A percentile compares a stretch with the other conserved stretches of the same genome.
Conservation (phyloP, 2,329 filamentous ascomycete genomes). For the Cladosporium sphaerospermum region DNA sequence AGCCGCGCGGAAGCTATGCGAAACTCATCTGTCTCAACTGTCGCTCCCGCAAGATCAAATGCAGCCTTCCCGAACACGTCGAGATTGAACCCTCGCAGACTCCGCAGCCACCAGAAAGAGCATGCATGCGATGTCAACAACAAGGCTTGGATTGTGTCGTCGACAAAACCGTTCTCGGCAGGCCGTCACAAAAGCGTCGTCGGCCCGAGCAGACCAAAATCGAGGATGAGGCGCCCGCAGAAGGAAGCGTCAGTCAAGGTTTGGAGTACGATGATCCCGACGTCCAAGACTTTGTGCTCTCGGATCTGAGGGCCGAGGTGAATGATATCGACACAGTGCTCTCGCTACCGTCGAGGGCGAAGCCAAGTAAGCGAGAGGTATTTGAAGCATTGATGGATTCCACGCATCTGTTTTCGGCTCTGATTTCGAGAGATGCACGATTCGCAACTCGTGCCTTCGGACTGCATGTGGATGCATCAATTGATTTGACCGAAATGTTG, state of each 20-base stretch:
- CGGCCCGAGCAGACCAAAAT: background rate
- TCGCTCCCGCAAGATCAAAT: constrained; percentile 19
- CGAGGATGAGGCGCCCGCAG: background rate
- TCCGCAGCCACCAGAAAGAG: constrained; percentile 11
- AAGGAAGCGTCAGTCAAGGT: background rate
- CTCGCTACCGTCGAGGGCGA: background rate
- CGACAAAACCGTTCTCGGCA: constrained; percentile 16
- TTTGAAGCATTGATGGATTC: constrained; percentile 11
- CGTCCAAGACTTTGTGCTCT: constrained; percentile 13
- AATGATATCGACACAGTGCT: background rate
- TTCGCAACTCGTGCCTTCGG: background rate
- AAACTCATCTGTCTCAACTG: constrained; percentile 18
- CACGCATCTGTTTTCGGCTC: constrained; percentile 7
- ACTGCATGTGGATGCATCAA: background rate
- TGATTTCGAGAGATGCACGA: constrained; percentile 8
- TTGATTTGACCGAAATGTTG: constrained; percentile 1
- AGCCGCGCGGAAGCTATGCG: constrained; percentile 17
- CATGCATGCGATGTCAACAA: constrained; percentile 13
- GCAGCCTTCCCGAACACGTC: constrained; percentile 13
- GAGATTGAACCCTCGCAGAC: constrained; percentile 8
- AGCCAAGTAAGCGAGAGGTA: constrained; percentile 5
- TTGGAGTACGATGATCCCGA: background rate
- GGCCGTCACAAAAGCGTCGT: constrained; percentile 13
- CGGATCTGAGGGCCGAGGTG: constrained; percentile 3
- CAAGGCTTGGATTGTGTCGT: constrained; percentile 17